Conservation (phyloP, 441 rosid species). For the Theobroma grandiflorum region DNA sequence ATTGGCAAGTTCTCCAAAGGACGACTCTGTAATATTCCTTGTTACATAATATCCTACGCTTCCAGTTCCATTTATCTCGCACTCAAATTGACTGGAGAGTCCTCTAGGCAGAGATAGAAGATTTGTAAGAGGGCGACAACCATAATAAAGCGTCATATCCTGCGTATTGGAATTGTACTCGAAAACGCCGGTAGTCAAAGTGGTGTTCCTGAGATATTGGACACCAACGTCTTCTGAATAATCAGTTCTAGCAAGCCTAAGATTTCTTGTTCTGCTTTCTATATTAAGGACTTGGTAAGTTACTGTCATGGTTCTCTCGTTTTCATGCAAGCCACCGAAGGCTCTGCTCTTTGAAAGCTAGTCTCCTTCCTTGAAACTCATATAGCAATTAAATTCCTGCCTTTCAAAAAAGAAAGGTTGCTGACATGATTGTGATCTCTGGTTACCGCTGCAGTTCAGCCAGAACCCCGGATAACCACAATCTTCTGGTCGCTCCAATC, state of each 20-base stretch:
- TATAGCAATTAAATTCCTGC: too few species aligned
- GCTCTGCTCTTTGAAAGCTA: too few species aligned
- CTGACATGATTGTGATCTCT: constrained; percentile 25
- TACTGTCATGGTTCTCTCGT: background rate
- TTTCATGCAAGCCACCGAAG: too few species aligned
- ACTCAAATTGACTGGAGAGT: background rate
- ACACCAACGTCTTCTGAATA: constrained; percentile 37
- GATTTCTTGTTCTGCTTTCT: background rate
- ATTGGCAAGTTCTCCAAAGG: background rate
- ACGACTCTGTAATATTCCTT: background rate
- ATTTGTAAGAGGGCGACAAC: background rate
- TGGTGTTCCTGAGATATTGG: background rate
- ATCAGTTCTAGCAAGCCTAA: constrained; percentile 36
- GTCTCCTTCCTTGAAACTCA: too few species aligned
- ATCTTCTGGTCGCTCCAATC: constrained; percentile 25
- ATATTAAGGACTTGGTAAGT: constrained; percentile 27
- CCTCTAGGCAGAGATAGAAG: background rate
- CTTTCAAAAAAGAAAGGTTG: too few species aligned
- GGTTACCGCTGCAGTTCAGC: constrained; percentile 18
- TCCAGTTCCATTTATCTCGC: background rate
- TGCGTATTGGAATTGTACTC: background rate
- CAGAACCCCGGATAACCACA: constrained; percentile 40
- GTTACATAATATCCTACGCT: constrained; percentile 22
- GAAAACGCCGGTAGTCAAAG: constrained; percentile 6
- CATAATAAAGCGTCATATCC: constrained; percentile 38